phyloP scores from a whole-genome alignment of 768 basidiomycete species.

The Sutorius australiensis region DNA sequence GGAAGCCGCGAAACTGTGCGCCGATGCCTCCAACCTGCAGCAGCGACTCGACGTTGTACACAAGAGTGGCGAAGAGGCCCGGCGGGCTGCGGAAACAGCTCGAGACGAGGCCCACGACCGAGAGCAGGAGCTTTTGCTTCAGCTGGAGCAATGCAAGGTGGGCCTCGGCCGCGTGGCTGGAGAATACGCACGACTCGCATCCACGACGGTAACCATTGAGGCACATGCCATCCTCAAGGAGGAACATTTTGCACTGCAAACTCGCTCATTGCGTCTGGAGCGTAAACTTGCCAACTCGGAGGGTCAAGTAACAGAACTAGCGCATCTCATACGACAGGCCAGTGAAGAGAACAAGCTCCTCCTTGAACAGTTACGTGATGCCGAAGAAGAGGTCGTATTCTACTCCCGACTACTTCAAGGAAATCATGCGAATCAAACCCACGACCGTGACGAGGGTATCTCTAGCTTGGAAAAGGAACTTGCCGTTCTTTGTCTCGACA shows the following conservation, averaged over 20 bases:
- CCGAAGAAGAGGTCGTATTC: slow-evolving; percentile 15
- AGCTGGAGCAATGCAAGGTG: slow-evolving; percentile 47
- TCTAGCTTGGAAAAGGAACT: slow-evolving; percentile 17
- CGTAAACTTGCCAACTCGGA: slow-evolving; percentile 69
- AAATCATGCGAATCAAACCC: neutral
- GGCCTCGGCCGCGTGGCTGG: slow-evolving; percentile 47
- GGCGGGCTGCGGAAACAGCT: slow-evolving; percentile 29
- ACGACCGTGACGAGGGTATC: neutral
- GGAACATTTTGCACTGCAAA: slow-evolving; percentile 36
- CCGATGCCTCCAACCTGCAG: slow-evolving; percentile 34
- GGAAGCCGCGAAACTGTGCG: slow-evolving; percentile 36
- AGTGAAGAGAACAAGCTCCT: slow-evolving; percentile 52
- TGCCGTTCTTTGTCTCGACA: slow-evolving; percentile 16
- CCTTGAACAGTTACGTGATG: slow-evolving; percentile 14
- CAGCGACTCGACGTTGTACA: slow-evolving; percentile 35
- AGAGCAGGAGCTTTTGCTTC: slow-evolving; percentile 45
- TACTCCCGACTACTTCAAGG: slow-evolving; percentile 12
- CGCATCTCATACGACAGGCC: slow-evolving; percentile 54
- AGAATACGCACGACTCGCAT: slow-evolving; percentile 52
- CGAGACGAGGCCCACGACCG: slow-evolving; percentile 33
- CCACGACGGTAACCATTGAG: slow-evolving; percentile 37
- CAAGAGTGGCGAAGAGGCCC: slow-evolving; percentile 36
- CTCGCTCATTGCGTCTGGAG: slow-evolving; percentile 51
- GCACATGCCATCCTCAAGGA: slow-evolving; percentile 39
- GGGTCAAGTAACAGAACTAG: slow-evolving; percentile 61